Conservation (phyloP, 371 early-diverging fungal species). For the Mucor circinelloides region DNA sequence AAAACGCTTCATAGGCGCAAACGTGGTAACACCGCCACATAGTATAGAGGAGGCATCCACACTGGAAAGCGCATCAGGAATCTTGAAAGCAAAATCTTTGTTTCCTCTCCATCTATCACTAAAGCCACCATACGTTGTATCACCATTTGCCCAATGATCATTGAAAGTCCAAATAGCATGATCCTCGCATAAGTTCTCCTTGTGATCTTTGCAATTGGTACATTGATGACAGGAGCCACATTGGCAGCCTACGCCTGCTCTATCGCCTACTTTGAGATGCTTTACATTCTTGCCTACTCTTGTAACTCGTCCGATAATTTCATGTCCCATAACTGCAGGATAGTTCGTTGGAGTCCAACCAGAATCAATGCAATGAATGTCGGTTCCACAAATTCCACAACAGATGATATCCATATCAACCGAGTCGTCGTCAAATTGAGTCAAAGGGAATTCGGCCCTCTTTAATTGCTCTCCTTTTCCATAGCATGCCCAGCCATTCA, state of each 20-base stretch:
- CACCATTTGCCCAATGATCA: slow-evolving; percentile 53
- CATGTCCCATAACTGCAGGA: slow-evolving; percentile 61
- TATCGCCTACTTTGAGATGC: slow-evolving; percentile 58
- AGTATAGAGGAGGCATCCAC: slow-evolving; percentile 59
- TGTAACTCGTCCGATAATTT: slow-evolving; percentile 53
- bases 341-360: slow-evolving; percentile 59
- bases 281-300: slow-evolving; percentile 46
- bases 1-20: slow-evolving; percentile 53
- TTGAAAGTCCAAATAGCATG: slow-evolving; percentile 65
- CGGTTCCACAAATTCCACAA: slow-evolving; percentile 59
- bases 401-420: slow-evolving; percentile 56
- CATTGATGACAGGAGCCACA: slow-evolving; percentile 39
- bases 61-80: slow-evolving; percentile 59
- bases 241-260: slow-evolving; percentile 73
- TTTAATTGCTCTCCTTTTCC: slow-evolving; percentile 18
- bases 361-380: slow-evolving; percentile 61
- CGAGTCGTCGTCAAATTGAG: slow-evolving; percentile 47
- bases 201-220: slow-evolving; percentile 16
- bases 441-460: slow-evolving; percentile 27
- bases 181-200: slow-evolving; percentile 39
- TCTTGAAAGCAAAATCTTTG: slow-evolving; percentile 59
- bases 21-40: slow-evolving; percentile 62
- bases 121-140: slow-evolving; percentile 68
- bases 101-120: slow-evolving; percentile 48
- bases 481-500: slow-evolving; percentile 28